Evolutionary conservation across 805 yeast genomes (phyloP), one percentile per base, ranked within the genome.

Genomic region (Candida argentea): DNA sequence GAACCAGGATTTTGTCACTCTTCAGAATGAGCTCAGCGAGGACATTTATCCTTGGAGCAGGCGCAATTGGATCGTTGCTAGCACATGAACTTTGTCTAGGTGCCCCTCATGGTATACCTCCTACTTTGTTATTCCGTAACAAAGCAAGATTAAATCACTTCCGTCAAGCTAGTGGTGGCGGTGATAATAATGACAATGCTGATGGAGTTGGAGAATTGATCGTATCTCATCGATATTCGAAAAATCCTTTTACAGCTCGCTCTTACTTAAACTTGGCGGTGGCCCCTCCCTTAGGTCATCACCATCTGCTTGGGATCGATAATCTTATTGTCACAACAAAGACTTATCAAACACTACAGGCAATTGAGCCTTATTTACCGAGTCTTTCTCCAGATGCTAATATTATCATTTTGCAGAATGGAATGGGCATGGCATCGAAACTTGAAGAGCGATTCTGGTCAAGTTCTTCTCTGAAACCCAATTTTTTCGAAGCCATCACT

Each of bases 351-450:
- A 80, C 94, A 0, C 54, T 63, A 14, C 48, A 51, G 3, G 93
- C 96, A 0, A 34, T 87, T 11, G 45, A 42, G 19, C 78, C 79
- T 3, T 60, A 74, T 29, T 35, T 72, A 13, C 61, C 66, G 2
- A 55, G 55, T 30, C 62, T 89, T 16, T 50, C 55, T 16, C 44
- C 56, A 2, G 44, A 56, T 3, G 67, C 87, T 1, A 74, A 73
- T 32, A 49, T 86, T 3, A 38, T 87, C 25, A 49, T 87, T 14
- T 41, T 87, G n/a, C 97, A 84, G 31, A 84, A 91, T 49, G 98
- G 86, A 1, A 65, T 86, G 62, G 97, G 97, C 6, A 62, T 72
- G 23, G 47, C 67, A 5, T 81, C 68, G 8, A 61, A 65, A 32
- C 40, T 84, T 7, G 47, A 58, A n/a, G 46, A 52, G 2, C 45